Evolutionary conservation across 2,329 filamentous ascomycete species (phyloP).

Genomic region (Stemphylium lycopersici): DNA sequence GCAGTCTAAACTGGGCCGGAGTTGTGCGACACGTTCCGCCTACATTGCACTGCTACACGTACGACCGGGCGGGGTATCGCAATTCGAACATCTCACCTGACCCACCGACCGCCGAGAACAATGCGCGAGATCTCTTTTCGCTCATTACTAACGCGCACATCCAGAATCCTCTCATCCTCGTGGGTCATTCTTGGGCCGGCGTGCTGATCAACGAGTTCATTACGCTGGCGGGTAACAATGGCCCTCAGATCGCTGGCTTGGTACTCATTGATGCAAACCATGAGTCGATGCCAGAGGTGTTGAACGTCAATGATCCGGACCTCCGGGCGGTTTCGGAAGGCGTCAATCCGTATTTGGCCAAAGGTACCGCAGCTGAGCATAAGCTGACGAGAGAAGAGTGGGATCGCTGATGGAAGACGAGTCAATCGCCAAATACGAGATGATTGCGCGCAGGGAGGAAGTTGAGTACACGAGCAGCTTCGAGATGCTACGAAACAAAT

Average conservation of each 20-base stretch:
- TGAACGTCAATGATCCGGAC: conserved; percentile 20
- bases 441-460: conserved; percentile 10
- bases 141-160: conserved; percentile 23
- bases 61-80: conserved; percentile 25
- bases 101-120: conserved; percentile 22
- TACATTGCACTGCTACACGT: conserved; percentile 25
- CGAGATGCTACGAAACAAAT: conserved; percentile 36
- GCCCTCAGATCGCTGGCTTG: conserved; percentile 23
- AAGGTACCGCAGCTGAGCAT: conserved; percentile 19
- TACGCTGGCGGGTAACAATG: conserved; percentile 13
- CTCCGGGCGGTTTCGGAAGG: conserved; percentile 10
- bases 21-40: conserved; percentile 18
- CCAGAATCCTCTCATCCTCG: conserved; percentile 23
- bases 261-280: conserved; percentile 29
- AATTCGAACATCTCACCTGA: conserved; percentile 22
- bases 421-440: too few species aligned
- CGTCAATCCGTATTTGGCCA: conserved; percentile 15
- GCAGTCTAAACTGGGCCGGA: conserved; percentile 18
- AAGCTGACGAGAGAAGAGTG: conserved; percentile 24
- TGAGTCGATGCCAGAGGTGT: conserved; percentile 16
- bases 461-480: conserved; percentile 29
- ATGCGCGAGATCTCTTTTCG: conserved; percentile 18
- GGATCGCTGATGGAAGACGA: too few species aligned
- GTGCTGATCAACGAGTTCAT: conserved; percentile 23
- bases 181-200: conserved; percentile 30